Evolutionary conservation across 176 grass and related monocot species (phyloP).

Genomic region (Elaeis guineensis): DNA sequence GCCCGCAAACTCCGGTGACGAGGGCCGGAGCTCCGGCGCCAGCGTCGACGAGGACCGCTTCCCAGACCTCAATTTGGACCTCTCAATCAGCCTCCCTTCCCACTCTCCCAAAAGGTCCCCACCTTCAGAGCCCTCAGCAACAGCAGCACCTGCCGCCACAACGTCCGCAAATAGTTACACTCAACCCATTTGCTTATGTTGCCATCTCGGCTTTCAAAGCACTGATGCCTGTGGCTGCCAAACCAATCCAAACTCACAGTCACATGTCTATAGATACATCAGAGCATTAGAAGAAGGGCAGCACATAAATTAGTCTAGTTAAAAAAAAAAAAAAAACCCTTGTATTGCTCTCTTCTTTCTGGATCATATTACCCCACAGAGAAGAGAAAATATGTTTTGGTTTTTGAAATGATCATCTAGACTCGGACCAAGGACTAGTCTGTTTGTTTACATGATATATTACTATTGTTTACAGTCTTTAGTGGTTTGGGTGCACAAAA

Average conservation of each 20-base stretch:
- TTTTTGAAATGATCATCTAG: too few relatives aligned
- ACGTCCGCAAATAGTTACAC: not conserved
- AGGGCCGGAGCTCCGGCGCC: too few relatives aligned
- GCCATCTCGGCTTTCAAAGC: conserved; percentile 7
- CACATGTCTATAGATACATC: not conserved
- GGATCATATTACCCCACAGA: not conserved
- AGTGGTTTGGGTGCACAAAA: not conserved
- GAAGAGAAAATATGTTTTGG: not conserved
- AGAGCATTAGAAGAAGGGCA: conserved; percentile 1
- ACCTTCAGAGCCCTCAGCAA: not conserved
- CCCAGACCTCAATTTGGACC: conserved; percentile 3
- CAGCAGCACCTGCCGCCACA: not conserved
- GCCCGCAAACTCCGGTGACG: not conserved
- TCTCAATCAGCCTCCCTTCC: conserved; percentile 5
- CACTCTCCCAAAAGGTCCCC: not conserved
- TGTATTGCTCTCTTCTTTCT: not conserved
- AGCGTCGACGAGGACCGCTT: not conserved
- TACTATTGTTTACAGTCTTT: not conserved
- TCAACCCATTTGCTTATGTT: not conserved
- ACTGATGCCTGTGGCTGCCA: not conserved
- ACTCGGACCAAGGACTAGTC: too few relatives aligned
- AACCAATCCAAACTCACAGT: not conserved
- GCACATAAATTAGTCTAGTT: not conserved
- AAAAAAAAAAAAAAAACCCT: not conserved
- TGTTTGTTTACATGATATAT: not conserved